These are phyloP conservation scores for Microstroma glucosiphilum DNA, from an alignment of 1,284 basidiomycete species.

Conservation along the genomic window DNA sequence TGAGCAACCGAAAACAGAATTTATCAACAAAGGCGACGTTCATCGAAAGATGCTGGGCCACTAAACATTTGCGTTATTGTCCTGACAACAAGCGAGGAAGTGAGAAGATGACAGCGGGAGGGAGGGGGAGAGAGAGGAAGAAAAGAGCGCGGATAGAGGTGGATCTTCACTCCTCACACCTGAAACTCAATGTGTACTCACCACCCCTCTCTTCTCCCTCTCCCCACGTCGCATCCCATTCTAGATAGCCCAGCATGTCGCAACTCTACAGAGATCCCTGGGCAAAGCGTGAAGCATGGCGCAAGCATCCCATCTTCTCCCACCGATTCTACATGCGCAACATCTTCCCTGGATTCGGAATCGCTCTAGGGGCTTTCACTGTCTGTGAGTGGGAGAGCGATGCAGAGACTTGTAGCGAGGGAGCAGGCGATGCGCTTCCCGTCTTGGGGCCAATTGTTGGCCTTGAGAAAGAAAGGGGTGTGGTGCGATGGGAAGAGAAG, in stretches of 20 bases:
- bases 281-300: slow-evolving; percentile 50
- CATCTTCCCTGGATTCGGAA: slow-evolving; percentile 47
- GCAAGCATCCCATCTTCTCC: slow-evolving; percentile 50
- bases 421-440: no score
- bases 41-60: slow-evolving; percentile 9
- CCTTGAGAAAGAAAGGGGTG: no score
- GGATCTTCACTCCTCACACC: not conserved
- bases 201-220: not conserved
- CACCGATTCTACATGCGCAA: slow-evolving; percentile 40
- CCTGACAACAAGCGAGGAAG: not conserved
- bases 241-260: slow-evolving; percentile 20
- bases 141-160: not conserved
- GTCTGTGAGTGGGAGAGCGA: slow-evolving; percentile 13
- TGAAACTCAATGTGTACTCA: not conserved
- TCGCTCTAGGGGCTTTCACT: slow-evolving; percentile 40
- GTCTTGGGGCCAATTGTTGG: no score
- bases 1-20: slow-evolving; percentile 7
- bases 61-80: slow-evolving; percentile 8
- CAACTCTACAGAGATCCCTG: slow-evolving; percentile 46
- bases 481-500: no score
- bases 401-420: no score
- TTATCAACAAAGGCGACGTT: not conserved
- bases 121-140: not conserved
- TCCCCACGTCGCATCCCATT: not conserved
- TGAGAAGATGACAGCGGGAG: not conserved